These are phyloP conservation scores for Bipolaris oryzae DNA, from an alignment of 2,329 filamentous ascomycete genomes.

Conservation along the genomic window DNA sequence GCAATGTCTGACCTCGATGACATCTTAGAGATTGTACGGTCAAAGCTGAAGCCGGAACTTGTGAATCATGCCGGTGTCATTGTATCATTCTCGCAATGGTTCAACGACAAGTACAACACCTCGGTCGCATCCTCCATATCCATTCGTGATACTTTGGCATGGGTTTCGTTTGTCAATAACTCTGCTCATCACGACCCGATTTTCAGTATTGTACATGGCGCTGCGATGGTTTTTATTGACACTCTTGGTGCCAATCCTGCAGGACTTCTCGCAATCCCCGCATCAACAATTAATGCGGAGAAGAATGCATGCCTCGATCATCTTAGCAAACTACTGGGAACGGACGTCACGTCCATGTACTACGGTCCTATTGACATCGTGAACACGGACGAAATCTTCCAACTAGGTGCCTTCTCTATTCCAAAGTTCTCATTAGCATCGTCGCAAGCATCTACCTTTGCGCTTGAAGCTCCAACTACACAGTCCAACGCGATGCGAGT, in stretches of 20 bases:
- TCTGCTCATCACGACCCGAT: slow-evolving; percentile 57
- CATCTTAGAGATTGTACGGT: slow-evolving; percentile 81
- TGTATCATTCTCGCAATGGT: slow-evolving; percentile 91
- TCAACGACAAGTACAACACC: slow-evolving; percentile 78
- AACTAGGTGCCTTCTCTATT: slow-evolving; percentile 77
- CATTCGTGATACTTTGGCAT: slow-evolving; percentile 88
- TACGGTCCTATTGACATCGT: slow-evolving; percentile 64
- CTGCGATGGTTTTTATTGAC: slow-evolving; percentile 94
- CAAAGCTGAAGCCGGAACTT: slow-evolving; percentile 68
- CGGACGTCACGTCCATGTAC: slow-evolving; percentile 71
- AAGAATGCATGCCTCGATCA: slow-evolving; percentile 74
- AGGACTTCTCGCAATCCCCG: slow-evolving; percentile 76
- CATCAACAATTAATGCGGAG: slow-evolving; percentile 72
- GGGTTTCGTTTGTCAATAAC: slow-evolving; percentile 90
- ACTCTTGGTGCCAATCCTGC: slow-evolving; percentile 94
- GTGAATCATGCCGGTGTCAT: slow-evolving; percentile 69
- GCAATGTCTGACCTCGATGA: slow-evolving; percentile 84
- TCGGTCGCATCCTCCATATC: slow-evolving; percentile 80
- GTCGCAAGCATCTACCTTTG: slow-evolving; percentile 65
- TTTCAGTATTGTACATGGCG: slow-evolving; percentile 75
- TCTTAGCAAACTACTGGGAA: slow-evolving; percentile 69
- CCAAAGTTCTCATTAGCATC: slow-evolving; percentile 56
- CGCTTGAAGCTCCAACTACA: slow-evolving; percentile 88
- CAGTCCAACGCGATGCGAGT: slow-evolving; percentile 89
- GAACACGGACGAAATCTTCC: slow-evolving; percentile 61